phyloP scores from a whole-genome alignment of 495 filamentous ascomycete genomes.

The Xylaria sp. region DNA sequence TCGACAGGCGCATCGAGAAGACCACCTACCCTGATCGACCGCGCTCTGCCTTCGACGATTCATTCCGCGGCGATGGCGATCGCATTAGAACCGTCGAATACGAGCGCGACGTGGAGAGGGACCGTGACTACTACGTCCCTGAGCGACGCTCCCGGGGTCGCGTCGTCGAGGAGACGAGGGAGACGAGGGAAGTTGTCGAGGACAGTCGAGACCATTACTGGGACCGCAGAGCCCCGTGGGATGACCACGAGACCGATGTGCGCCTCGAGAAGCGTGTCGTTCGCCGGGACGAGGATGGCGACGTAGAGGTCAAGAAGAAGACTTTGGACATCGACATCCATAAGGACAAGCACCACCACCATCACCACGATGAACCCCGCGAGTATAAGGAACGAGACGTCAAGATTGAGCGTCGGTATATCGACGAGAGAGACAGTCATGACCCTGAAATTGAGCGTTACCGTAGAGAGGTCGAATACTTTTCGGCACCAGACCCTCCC shows the following conservation, averaged over 20 bases:
- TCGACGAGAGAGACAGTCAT: slow-evolving; percentile 52
- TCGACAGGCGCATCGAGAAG: slow-evolving; percentile 56
- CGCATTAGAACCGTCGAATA: slow-evolving; percentile 58
- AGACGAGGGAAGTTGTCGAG: slow-evolving; percentile 46
- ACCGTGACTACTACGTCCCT: slow-evolving; percentile 43
- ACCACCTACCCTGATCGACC: slow-evolving; percentile 54
- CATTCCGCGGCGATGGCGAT: slow-evolving; percentile 52
- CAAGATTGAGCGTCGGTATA: slow-evolving; percentile 52
- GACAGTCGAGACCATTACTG: slow-evolving; percentile 45
- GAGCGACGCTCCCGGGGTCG: slow-evolving; percentile 39
- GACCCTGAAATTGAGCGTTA: slow-evolving; percentile 66
- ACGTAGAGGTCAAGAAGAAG: slow-evolving; percentile 39
- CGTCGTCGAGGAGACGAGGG: slow-evolving; percentile 49
- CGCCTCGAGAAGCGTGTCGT: slow-evolving; percentile 53
- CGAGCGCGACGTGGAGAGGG: slow-evolving; percentile 58
- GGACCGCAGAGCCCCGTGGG: slow-evolving; percentile 50
- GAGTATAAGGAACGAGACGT: slow-evolving; percentile 53
- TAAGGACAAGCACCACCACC: slow-evolving; percentile 43
- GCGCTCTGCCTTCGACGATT: slow-evolving; percentile 52
- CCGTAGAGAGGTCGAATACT: slow-evolving; percentile 73
- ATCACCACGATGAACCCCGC: slow-evolving; percentile 44
- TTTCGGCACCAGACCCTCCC: slow-evolving; percentile 59
- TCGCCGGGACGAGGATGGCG: slow-evolving; percentile 44
- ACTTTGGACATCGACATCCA: slow-evolving; percentile 36
- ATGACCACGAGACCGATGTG: slow-evolving; percentile 50